Conservation (phyloP, 345 rosid species). For the Eucalyptus marginata region DNA sequence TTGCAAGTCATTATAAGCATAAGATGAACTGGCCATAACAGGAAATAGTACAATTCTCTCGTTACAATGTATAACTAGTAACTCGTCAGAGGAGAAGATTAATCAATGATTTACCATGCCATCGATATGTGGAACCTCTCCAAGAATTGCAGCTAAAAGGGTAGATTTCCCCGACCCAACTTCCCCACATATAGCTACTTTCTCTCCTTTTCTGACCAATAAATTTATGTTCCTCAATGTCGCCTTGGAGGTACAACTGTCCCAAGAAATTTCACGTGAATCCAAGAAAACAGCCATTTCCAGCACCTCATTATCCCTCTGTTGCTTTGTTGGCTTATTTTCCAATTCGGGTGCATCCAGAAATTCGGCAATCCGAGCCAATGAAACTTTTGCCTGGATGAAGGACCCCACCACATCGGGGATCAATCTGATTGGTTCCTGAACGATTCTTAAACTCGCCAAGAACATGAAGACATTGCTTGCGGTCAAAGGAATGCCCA, state of each 20-base stretch:
- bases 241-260: conserved; percentile 3
- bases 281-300: conserved; percentile 10
- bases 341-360: conserved; percentile 34
- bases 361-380: conserved; percentile 20
- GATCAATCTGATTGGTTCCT: conserved; percentile 30
- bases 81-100: not conserved
- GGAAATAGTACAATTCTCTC: not conserved
- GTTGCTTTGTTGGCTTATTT: conserved; percentile 3
- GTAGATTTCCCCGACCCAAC: conserved; percentile 64
- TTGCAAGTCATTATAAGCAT: not conserved
- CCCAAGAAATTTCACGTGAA: conserved; percentile 34
- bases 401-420: conserved; percentile 26
- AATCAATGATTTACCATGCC: conserved; percentile 22
- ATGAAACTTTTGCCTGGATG: conserved; percentile 41
- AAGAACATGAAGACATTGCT: conserved; percentile 36
- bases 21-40: not conserved
- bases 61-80: conserved; percentile 8
- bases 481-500: conserved; percentile 22
- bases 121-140: conserved; percentile 34
- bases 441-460: not conserved
- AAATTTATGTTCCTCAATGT: conserved; percentile 20
- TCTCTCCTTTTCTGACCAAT: conserved; percentile 15
- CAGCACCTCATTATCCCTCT: not conserved
- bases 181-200: conserved; percentile 51
- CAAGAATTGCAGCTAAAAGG: conserved; percentile 37